A percentile compares a stretch with the other conserved stretches of the same genome.
Evolutionary conservation across 768 basidiomycete species (phyloP).

Genomic region (Leccinellum albellum): DNA sequence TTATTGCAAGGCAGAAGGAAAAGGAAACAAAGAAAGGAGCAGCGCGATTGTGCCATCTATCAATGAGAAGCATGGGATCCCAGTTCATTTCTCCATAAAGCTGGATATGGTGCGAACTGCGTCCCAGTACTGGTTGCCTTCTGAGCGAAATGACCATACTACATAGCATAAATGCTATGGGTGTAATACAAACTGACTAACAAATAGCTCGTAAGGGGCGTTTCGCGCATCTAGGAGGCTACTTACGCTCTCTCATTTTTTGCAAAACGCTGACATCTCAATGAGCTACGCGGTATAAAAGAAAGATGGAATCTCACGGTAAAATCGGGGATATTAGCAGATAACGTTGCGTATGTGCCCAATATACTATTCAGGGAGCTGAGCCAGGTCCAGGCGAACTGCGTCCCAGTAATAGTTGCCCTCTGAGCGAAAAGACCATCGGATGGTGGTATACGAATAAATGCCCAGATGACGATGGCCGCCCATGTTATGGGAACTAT

Average conservation of each 20-base stretch:
- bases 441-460: conserved; percentile 59
- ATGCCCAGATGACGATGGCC: conserved; percentile 75
- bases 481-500: conserved; percentile 64
- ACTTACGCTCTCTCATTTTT: conserved; percentile 60
- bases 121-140: too few relatives aligned
- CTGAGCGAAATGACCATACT: too few relatives aligned
- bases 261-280: conserved; percentile 58
- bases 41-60: conserved; percentile 81
- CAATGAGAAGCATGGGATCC: conserved; percentile 75
- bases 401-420: conserved; percentile 50
- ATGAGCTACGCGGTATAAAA: background rate
- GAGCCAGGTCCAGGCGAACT: conserved; percentile 73
- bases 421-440: conserved; percentile 57
- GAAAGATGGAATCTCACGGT: conserved; percentile 38
- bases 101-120: conserved; percentile 73
- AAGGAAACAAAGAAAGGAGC: conserved; percentile 81
- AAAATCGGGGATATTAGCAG: conserved; percentile 85
- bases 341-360: conserved; percentile 67
- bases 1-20: conserved; percentile 66
- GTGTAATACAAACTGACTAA: conserved; percentile 76
- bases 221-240: background rate
- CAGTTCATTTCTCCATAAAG: conserved; percentile 69
- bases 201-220: background rate
- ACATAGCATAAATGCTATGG: conserved; percentile 70
- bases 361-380: conserved; percentile 72